Evolutionary conservation across 768 basidiomycete species (phyloP).

Genomic region (Suillus sp.): DNA sequence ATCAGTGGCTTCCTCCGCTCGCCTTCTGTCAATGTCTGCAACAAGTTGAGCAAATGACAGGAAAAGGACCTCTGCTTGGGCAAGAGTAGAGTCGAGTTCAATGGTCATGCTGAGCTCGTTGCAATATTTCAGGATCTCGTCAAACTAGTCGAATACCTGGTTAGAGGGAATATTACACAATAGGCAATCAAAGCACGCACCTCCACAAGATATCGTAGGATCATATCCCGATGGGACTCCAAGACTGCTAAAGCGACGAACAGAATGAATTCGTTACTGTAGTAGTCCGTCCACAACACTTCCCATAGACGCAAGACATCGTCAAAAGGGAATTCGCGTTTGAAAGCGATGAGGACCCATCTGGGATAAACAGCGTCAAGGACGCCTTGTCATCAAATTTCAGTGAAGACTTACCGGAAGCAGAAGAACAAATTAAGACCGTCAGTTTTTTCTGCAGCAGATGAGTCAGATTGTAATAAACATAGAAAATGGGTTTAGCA

Average conservation of each 20-base stretch:
- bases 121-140: conserved; percentile 87
- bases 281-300: conserved; percentile 89
- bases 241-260: conserved; percentile 94
- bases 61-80: conserved; percentile 97
- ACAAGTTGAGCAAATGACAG: conserved; percentile 88
- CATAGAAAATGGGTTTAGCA: neutral
- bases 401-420: conserved; percentile 68
- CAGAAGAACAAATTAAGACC: conserved; percentile 96
- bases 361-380: conserved; percentile 38
- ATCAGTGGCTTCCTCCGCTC: conserved; percentile 51
- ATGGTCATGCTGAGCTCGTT: conserved; percentile 96
- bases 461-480: conserved; percentile 4
- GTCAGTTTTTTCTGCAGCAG: conserved; percentile 74
- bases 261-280: conserved; percentile 84
- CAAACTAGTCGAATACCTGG: conserved; percentile 53
- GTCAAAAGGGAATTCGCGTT: conserved; percentile 93
- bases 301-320: conserved; percentile 94
- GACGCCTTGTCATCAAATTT: neutral
- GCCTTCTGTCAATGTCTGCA: conserved; percentile 84
- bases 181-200: conserved; percentile 40
- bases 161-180: neutral
- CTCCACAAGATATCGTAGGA: conserved; percentile 93
- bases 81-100: conserved; percentile 92
- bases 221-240: conserved; percentile 94
- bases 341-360: conserved; percentile 92